Evolutionary conservation across 192 early-diverging fungal species (phyloP), one percentile per base, ranked within the genome.

Genomic region (Podila clonocystis): DNA sequence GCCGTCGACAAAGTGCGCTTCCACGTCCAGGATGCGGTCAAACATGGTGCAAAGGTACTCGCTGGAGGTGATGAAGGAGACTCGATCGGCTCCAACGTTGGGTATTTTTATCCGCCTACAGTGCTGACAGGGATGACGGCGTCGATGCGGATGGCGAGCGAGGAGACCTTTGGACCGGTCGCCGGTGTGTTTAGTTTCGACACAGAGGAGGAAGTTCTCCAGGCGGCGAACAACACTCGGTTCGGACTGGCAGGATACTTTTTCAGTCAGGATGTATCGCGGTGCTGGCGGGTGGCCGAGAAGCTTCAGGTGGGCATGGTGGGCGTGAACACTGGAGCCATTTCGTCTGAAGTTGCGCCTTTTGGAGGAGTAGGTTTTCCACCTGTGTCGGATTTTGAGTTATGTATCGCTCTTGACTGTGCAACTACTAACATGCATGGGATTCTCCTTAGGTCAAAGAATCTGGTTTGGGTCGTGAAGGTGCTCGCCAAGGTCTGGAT

Each of bases 151-250:
- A 89, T 97, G 60, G 75, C 89, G 30, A 83, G 73, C 22, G 94
- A 96, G 75, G 97, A 98, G 82, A 93, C 92, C 7, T 98, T 98
- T 89, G 97, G 97, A 9, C 97, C 97, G 9, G 87, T 98, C 29
- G 94, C 93, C 33, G 90, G 87, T 15, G 83, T 98, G 33, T 92
- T 89, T 79, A 84, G 68, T 19, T 98, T 98, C 75, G 69, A 89
- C 0, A 89, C 89, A 19, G 95, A 96, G 65, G 91, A 94, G 1
- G 93, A 97, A 71, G 94, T 95, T 4, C 38, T 97, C 12, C 63
- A 84, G 34, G 67, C 85, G 3, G 96, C 96, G 17, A 98, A 98
- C 83, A 82, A 82, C 67, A 89, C 91, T 9, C 65, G 75, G 5
- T 89, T 90, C 24, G 97, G 97, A 0, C 83, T 98, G 69, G 93